Conservation (phyloP, 495 filamentous ascomycete genomes). For the Penicillium simplicissimum region DNA sequence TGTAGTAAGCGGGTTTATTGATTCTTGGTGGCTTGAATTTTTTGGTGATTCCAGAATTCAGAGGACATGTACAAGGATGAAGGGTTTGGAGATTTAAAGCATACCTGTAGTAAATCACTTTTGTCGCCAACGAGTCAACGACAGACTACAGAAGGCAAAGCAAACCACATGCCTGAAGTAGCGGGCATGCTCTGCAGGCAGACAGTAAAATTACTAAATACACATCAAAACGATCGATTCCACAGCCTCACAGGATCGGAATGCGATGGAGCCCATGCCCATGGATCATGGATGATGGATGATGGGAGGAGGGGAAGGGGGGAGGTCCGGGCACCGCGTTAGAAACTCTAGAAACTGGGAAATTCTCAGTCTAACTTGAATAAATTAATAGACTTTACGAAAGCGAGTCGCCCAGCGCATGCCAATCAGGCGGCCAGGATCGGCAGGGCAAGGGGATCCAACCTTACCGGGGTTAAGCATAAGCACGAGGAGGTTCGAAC, state of each 20-base stretch:
- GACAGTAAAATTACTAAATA: background rate
- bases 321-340: constrained; percentile 14
- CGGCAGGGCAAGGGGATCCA: constrained; percentile 34
- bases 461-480: constrained; percentile 53
- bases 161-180: background rate
- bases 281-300: too few species aligned
- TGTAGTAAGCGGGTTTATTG: constrained; percentile 7
- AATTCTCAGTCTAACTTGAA: constrained; percentile 14
- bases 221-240: background rate
- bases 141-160: background rate
- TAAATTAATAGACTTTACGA: constrained; percentile 19
- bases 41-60: background rate
- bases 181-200: background rate
- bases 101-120: too few species aligned
- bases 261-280: constrained; percentile 1
- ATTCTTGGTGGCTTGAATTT: constrained; percentile 5
- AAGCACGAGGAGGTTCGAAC: constrained; percentile 28
- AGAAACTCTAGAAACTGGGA: constrained; percentile 9
- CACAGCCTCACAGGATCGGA: constrained; percentile 19
- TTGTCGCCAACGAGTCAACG: background rate
- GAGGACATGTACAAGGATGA: background rate
- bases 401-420: constrained; percentile 13
- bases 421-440: constrained; percentile 30
- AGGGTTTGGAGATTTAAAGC: background rate
- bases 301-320: background rate